A percentile compares a stretch with the other conserved stretches of the same genome.
These are phyloP conservation scores for Lachnellula suecica DNA, from an alignment of 2,329 filamentous ascomycete genomes.

Conservation along the genomic window DNA sequence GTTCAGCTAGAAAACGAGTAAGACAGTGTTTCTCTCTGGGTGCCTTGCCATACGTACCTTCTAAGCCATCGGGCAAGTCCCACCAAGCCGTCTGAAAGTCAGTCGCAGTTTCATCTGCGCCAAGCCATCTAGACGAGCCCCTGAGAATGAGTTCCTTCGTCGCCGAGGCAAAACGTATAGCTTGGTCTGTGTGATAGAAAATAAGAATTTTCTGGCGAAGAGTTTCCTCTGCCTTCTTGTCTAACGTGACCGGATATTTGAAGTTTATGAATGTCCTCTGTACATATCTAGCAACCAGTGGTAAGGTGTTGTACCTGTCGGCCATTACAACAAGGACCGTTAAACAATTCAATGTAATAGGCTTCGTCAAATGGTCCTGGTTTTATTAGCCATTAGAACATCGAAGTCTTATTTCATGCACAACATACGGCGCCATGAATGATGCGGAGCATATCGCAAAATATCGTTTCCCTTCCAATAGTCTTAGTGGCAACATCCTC, in stretches of 20 bases:
- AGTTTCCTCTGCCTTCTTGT: conserved; percentile 58
- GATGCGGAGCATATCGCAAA: conserved; percentile 66
- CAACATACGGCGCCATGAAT: conserved; percentile 54
- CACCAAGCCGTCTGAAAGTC: conserved; percentile 60
- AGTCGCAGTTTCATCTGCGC: conserved; percentile 30
- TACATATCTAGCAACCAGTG: conserved; percentile 53
- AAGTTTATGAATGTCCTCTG: conserved; percentile 45
- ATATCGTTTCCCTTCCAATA: conserved; percentile 58
- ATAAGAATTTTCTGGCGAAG: conserved; percentile 69
- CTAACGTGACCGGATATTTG: conserved; percentile 52
- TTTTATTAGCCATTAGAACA: conserved; percentile 1
- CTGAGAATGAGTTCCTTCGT: conserved; percentile 66
- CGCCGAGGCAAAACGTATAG: conserved; percentile 57
- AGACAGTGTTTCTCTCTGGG: conserved; percentile 8
- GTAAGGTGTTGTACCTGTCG: conserved; percentile 69
- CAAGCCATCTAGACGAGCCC: conserved; percentile 51
- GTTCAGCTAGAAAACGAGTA: conserved; percentile 51
- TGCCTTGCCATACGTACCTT: conserved; percentile 45
- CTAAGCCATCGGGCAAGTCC: conserved; percentile 67
- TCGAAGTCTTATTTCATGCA: background rate
- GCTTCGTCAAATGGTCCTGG: conserved; percentile 31
- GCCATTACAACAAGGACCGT: conserved; percentile 69
- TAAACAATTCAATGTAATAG: conserved; percentile 57
- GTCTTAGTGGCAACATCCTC: conserved; percentile 66
- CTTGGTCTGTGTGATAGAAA: conserved; percentile 63